These are phyloP conservation scores for Azolla pinnata DNA, from an alignment of 75 land plant genomes.

Conservation along the genomic window DNA sequence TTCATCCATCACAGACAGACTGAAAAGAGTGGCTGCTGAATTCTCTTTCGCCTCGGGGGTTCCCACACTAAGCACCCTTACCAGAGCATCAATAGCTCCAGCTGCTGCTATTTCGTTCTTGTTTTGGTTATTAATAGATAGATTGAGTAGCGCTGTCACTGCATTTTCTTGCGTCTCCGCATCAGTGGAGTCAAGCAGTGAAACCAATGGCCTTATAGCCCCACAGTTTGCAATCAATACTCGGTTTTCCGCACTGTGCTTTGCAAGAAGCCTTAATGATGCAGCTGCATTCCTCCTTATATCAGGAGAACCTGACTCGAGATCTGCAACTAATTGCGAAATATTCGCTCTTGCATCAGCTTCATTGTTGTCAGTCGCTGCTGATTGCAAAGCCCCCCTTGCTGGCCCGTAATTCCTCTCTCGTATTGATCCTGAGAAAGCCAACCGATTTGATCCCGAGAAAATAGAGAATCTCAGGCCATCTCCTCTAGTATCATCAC, in stretches of 20 bases:
- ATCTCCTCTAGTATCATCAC: background rate
- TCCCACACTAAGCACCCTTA: conserved; percentile 74
- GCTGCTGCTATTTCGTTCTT: conserved; percentile 76
- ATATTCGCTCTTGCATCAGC: conserved; percentile 9
- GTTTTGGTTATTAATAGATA: conserved; percentile 86
- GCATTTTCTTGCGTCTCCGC: conserved; percentile 66
- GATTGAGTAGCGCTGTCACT: conserved; percentile 80
- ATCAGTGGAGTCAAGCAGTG: conserved; percentile 50
- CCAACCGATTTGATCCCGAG: background rate
- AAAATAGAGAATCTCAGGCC: background rate
- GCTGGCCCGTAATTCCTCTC: background rate
- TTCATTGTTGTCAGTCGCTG: background rate
- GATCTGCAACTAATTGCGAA: conserved; percentile 48
- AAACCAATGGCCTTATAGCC: conserved; percentile 55
- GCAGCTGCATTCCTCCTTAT: conserved; percentile 50
- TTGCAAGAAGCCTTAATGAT: conserved; percentile 70
- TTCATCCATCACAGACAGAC: conserved; percentile 80
- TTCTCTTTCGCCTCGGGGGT: conserved; percentile 80
- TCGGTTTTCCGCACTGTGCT: conserved; percentile 68
- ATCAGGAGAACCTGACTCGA: conserved; percentile 43
- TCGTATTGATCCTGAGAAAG: background rate
- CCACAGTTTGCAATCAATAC: conserved; percentile 76
- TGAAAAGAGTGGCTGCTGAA: conserved; percentile 88
- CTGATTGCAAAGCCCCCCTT: no score
- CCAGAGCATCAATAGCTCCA: conserved; percentile 73